Evolutionary conservation across 352 stramenopile genomes (phyloP), one percentile per base, ranked within the genome.

Genomic region (Saprolegnia diclina): DNA sequence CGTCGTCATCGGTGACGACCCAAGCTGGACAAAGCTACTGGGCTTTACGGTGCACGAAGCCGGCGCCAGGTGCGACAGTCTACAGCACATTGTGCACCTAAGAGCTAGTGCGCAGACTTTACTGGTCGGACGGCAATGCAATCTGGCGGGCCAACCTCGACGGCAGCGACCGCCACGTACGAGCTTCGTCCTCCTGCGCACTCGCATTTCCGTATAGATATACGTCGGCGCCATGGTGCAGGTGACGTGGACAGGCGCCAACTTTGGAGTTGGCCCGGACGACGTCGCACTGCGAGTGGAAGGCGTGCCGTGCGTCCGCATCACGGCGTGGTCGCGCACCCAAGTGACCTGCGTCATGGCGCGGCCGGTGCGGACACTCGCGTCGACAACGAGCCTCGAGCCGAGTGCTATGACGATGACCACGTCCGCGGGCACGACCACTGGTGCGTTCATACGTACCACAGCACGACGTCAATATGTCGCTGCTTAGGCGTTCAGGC

Each of bases 71-170:
- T 66, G 6, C 11, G 57, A 14, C 16, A 32, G 7, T 32, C 52
- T 37, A 22, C 14, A 22, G 24, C n/a, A n/a, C n/a, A n/a, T n/a
- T n/a, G n/a, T n/a, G n/a, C n/a, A n/a, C n/a, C n/a, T n/a, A n/a
- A n/a, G n/a, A 35, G 5, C 2, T 35, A 35, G 2, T 35, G 14
- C 10, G 57, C 53, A 66, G 57, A 35, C 57, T 66, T 9, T 66
- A 66, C 44, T 66, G 57, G 57, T 66, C 57, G 19, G 57, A 66
- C 22, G 44, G 57, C 38, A 53, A 35, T 18, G 37, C 35, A 13
- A 66, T 66, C 50, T 66, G 57, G 57, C 57, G 40, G 2, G 50
- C 35, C 57, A 55, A 55, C 57, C 14, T 66, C 11, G 57, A 66
- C 32, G 57, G 57, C 37, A 38, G 37, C 19, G 21, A 11, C 4